Percentiles rank a stretch among this genome's conserved stretches.
phyloP scores from a whole-genome alignment of 768 basidiomycete genomes.

The Boletellus emodensis region DNA sequence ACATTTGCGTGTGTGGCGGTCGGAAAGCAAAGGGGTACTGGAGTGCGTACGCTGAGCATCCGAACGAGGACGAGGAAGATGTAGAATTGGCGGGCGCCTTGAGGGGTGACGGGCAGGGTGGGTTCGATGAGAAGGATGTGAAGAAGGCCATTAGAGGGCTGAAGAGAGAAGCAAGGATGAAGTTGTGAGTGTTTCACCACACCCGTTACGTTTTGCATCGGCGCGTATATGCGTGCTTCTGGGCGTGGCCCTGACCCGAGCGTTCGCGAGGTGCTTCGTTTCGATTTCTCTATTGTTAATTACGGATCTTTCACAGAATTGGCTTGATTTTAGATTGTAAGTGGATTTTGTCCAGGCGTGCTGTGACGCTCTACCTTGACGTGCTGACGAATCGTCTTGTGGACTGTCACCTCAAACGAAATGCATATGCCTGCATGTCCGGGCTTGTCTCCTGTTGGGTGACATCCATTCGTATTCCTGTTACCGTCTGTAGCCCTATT shows the following conservation, averaged over 20 bases:
- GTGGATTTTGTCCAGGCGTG: conserved; percentile 4
- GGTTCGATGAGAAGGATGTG: conserved; percentile 68
- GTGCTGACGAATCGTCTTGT: conserved; percentile 6
- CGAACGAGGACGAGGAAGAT: conserved; percentile 43
- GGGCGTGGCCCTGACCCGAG: not conserved
- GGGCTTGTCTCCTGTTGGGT: not conserved
- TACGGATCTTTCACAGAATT: conserved; percentile 17
- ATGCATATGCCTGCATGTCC: not conserved
- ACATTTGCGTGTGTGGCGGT: conserved; percentile 54
- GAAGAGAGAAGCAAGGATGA: conserved; percentile 65
- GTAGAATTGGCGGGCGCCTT: conserved; percentile 46
- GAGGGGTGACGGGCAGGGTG: conserved; percentile 45
- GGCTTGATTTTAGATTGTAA: conserved; percentile 28
- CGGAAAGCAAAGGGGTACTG: conserved; percentile 64
- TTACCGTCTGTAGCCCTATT: conserved; percentile 51
- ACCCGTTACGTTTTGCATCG: not conserved
- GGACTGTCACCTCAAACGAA: not conserved
- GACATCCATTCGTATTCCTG: conserved; percentile 8
- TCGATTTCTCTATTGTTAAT: not conserved
- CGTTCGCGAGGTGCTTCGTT: not conserved
- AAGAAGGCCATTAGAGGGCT: conserved; percentile 59
- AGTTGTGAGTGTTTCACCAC: conserved; percentile 50
- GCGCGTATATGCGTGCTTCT: not conserved
- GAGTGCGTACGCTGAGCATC: conserved; percentile 55
- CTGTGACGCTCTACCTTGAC: not conserved